Conservation (phyloP, 225 moss, liverwort and hornwort species). For the Physcomitrellopsis africana region DNA sequence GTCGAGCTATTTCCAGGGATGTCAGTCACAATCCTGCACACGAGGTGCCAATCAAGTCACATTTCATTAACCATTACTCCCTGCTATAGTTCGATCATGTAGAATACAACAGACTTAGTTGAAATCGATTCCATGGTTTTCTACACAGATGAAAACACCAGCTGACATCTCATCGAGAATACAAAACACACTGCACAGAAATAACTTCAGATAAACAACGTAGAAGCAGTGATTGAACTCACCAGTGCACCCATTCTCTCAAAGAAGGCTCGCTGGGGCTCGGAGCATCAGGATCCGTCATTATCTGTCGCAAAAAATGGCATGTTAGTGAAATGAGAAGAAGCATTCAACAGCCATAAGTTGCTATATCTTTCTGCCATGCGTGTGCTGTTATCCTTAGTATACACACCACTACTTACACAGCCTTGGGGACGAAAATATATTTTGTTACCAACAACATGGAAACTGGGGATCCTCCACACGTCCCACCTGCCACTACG, state of each 20-base stretch:
- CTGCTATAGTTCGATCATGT: neutral
- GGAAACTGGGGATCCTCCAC: conserved; percentile 2
- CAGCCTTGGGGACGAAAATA: neutral
- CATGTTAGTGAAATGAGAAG: neutral
- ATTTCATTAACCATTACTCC: neutral
- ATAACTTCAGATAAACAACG: too few species aligned
- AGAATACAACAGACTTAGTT: neutral
- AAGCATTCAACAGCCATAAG: neutral
- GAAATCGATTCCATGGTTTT: too few species aligned
- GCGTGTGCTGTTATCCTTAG: too few species aligned
- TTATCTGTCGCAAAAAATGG: conserved; percentile 59
- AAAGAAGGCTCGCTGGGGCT: conserved; percentile 91
- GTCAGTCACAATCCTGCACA: conserved; percentile 91
- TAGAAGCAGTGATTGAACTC: neutral
- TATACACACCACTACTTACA: neutral
- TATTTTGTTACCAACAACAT: conserved; percentile 10
- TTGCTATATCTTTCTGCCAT: neutral
- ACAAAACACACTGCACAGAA: too few species aligned
- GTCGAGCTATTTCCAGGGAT: conserved; percentile 59
- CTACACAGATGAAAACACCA: neutral
- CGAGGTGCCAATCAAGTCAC: neutral
- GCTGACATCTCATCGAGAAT: too few species aligned
- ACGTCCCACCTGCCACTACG: neutral
- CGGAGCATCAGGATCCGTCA: conserved; percentile 97
- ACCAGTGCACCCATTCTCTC: conserved; percentile 94